Conservation (phyloP, 108 stramenopile genomes). For the Schizochytrium sp. region DNA sequence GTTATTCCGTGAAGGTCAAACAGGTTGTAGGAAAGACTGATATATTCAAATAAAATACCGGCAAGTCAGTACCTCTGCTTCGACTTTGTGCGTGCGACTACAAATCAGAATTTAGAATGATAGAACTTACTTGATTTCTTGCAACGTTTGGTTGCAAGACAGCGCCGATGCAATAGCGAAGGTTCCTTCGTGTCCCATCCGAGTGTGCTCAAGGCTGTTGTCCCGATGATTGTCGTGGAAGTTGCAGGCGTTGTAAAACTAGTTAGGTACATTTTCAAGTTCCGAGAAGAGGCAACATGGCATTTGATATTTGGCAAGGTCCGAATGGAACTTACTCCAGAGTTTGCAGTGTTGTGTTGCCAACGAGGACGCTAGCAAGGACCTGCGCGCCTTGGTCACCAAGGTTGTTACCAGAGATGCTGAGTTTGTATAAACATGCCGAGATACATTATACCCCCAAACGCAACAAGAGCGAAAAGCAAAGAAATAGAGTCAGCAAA, state of each 20-base stretch:
- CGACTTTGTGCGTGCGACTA: too few species aligned
- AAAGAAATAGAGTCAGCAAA: too few species aligned
- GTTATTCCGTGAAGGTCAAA: neutral
- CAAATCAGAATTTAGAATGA: neutral
- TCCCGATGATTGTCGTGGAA: too few species aligned
- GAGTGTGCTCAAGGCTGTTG: too few species aligned
- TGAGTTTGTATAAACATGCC: neutral
- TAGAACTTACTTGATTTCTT: neutral
- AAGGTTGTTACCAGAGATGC: constrained; percentile 63
- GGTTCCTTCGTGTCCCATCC: constrained; percentile 60
- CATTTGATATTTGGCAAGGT: too few species aligned
- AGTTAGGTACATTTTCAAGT: too few species aligned
- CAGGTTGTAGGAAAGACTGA: constrained; percentile 30
- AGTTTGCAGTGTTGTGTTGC: constrained; percentile 52
- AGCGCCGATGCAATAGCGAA: constrained; percentile 57
- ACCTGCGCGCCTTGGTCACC: constrained; percentile 63
- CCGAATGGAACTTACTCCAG: neutral
- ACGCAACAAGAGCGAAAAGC: too few species aligned
- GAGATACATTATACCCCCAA: neutral
- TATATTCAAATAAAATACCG: too few species aligned
- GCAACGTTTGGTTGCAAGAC: constrained; percentile 53
- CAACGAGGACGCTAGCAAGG: constrained; percentile 47
- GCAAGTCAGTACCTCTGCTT: too few species aligned
- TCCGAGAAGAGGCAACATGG: too few species aligned
- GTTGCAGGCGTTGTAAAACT: too few species aligned